Evolutionary conservation across 2,329 filamentous ascomycete species (phyloP).

Genomic region (Aspergillus fructus): DNA sequence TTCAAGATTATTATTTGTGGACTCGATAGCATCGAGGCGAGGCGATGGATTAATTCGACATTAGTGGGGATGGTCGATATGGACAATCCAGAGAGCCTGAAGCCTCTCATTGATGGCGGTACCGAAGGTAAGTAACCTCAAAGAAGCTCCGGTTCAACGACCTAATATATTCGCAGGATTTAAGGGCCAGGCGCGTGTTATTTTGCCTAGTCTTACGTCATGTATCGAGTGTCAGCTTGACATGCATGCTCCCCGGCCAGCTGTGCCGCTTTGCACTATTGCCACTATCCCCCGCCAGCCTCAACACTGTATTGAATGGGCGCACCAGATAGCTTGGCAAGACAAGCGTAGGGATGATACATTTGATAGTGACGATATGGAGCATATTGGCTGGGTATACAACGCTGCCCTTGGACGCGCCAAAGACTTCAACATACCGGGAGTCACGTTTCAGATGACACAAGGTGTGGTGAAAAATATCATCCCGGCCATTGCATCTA

Average conservation of each 20-base stretch:
- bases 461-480: constrained; percentile 99
- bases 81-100: constrained; percentile 78
- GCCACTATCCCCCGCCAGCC: constrained; percentile 95
- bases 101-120: constrained; percentile 92
- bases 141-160: background rate
- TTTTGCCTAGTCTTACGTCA: constrained; percentile 86
- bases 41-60: constrained; percentile 97
- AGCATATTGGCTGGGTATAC: constrained; percentile 97
- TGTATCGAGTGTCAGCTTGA: constrained; percentile 98
- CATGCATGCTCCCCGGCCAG: constrained; percentile 97
- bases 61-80: constrained; percentile 86
- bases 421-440: constrained; percentile 82
- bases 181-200: constrained; percentile 92
- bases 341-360: constrained; percentile 76
- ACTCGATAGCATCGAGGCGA: constrained; percentile 92
- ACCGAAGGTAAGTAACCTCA: constrained; percentile 66
- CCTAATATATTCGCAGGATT: constrained; percentile 60
- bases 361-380: constrained; percentile 93
- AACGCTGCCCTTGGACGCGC: constrained; percentile 79
- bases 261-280: constrained; percentile 92
- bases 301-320: constrained; percentile 98
- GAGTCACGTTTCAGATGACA: constrained; percentile 92
- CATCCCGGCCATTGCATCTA: constrained; percentile 96
- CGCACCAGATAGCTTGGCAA: constrained; percentile 97
- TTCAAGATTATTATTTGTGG: constrained; percentile 94